These are phyloP conservation scores for Fraxinus paxiana DNA, from an alignment of 305 asterid genomes.

Conservation along the genomic window DNA sequence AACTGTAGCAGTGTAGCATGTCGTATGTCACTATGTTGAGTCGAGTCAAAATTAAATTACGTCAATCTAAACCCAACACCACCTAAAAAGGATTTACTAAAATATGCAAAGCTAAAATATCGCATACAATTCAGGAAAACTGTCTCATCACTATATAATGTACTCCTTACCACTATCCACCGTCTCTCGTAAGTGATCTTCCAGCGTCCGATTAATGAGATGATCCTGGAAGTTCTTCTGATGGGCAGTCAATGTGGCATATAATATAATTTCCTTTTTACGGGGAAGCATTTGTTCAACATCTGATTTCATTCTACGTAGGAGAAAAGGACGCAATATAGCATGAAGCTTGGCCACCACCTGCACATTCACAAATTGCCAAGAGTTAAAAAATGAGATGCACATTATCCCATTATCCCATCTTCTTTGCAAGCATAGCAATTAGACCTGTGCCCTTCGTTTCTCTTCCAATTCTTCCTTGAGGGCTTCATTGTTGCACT, in stretches of 20 bases:
- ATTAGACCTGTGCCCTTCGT: conserved; percentile 68
- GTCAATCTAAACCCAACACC: not conserved
- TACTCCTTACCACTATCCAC: conserved; percentile 40
- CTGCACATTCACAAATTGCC: conserved; percentile 36
- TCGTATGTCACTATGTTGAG: not conserved
- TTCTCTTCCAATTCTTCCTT: conserved; percentile 82
- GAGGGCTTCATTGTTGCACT: conserved; percentile 55
- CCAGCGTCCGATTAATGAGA: conserved; percentile 77
- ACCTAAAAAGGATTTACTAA: not conserved
- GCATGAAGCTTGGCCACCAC: conserved; percentile 94
- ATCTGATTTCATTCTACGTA: conserved; percentile 86
- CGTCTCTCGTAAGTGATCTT: conserved; percentile 51
- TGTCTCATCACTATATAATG: not conserved
- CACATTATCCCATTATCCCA: no score
- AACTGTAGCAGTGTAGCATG: not conserved
- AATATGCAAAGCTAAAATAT: not conserved
- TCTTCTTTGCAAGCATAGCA: conserved; percentile 9
- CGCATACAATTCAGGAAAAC: not conserved
- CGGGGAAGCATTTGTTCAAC: conserved; percentile 87
- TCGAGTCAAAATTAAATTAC: not conserved
- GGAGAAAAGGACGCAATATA: conserved; percentile 87
- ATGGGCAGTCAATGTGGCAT: conserved; percentile 76
- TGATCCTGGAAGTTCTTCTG: conserved; percentile 85
- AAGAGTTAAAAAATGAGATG: no score
- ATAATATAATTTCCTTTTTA: conserved; percentile 83